A percentile compares a stretch with the other conserved stretches of the same genome.
Conservation (phyloP, 306 rosid genomes). For the Casuarina cunninghamiana region DNA sequence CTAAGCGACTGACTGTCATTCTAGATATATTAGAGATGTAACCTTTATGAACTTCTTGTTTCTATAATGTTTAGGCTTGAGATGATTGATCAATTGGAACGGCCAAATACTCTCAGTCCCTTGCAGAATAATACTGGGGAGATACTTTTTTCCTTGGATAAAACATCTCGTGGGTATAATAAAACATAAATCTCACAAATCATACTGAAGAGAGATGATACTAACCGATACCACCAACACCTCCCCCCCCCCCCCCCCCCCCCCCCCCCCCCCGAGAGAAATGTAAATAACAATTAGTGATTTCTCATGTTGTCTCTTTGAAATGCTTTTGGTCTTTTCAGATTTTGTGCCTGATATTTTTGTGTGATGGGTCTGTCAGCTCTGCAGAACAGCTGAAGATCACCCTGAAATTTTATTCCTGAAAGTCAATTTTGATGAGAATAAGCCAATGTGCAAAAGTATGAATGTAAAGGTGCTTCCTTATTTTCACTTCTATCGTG, state of each 20-base stretch:
- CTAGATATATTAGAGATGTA: neutral
- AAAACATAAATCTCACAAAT: neutral
- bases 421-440: slow-evolving; percentile 96
- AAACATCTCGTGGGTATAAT: neutral
- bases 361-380: slow-evolving; percentile 57
- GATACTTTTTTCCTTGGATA: neutral
- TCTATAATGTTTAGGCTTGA: no score
- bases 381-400: slow-evolving; percentile 94
- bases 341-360: slow-evolving; percentile 11
- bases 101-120: neutral
- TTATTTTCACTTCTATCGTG: slow-evolving; percentile 94
- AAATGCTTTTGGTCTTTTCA: slow-evolving; percentile 1
- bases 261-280: neutral
- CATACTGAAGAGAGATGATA: neutral
- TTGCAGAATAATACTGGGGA: neutral
- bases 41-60: neutral
- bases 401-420: slow-evolving; percentile 83
- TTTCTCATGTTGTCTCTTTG: slow-evolving; percentile 10
- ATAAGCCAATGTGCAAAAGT: slow-evolving; percentile 96
- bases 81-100: neutral
- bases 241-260: no score
- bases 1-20: neutral
- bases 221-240: neutral
- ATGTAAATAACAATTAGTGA: slow-evolving; percentile 1
- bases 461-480: slow-evolving; percentile 96